Evolutionary conservation across 495 filamentous ascomycete species (phyloP).

Genomic region (Talaromyces ruber): DNA sequence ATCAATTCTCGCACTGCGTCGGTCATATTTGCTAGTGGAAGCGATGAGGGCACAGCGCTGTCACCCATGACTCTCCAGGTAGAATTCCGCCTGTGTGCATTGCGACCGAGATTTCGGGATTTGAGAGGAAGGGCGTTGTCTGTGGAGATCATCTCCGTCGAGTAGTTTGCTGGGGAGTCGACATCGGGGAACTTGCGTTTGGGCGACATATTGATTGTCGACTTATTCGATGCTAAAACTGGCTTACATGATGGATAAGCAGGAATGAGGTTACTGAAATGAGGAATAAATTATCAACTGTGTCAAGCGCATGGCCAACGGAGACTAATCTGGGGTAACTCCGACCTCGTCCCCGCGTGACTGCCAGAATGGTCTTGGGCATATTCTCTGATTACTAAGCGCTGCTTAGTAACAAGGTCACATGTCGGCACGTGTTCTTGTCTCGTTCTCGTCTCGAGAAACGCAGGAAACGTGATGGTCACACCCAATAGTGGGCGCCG

Average conservation of each 20-base stretch:
- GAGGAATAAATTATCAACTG: neutral
- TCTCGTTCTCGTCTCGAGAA: neutral
- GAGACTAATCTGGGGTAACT: neutral
- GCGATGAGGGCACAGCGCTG: constrained; percentile 15
- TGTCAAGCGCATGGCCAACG: neutral
- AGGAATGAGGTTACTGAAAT: neutral
- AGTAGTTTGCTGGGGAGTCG: neutral
- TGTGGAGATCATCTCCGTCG: neutral
- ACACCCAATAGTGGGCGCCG: neutral
- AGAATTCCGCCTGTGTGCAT: neutral
- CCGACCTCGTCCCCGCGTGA: neutral
- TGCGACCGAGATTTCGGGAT: neutral
- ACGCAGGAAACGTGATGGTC: neutral
- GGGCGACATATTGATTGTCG: neutral
- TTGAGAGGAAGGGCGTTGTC: neutral
- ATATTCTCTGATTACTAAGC: neutral
- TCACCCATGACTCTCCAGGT: constrained; percentile 3
- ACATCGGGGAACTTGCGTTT: constrained; percentile 1
- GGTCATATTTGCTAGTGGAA: constrained; percentile 34
- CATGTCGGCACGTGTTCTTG: neutral
- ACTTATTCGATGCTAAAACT: neutral
- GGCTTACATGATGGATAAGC: neutral
- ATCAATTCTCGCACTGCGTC: constrained; percentile 35
- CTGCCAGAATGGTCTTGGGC: neutral
- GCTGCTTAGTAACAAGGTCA: neutral